Evolutionary conservation across 306 rosid genomes (phyloP), one percentile per base, ranked within the genome.

Genomic region (Vachellia collinsii): DNA sequence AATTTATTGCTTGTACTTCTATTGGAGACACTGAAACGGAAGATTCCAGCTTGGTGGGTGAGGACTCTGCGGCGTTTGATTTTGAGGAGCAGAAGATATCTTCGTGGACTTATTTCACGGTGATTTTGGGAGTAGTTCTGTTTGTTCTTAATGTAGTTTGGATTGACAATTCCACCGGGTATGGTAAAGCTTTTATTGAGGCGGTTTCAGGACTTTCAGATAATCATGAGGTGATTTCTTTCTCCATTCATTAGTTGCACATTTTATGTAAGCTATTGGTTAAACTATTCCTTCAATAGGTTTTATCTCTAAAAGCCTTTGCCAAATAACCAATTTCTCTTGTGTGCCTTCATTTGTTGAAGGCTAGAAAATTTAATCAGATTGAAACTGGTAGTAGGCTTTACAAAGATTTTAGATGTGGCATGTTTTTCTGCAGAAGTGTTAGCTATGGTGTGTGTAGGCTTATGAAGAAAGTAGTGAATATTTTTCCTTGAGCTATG

Each of bases 91-190:
- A 93, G 96, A 93, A 91, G 62, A 62, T 93, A 38, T 78, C 88
- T 75, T 89, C 97, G 11, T 93, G 97, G 97, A 12, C 85, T 43
- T 91, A 89, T 81, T 93, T 93, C 81, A 46, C 84, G 37, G 85
- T 56, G 0, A 79, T 93, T 88, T 83, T 93, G 62, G 97, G 97
- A 3, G 83, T 86, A 4, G 97, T 93, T 50, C 85, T 93, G 47
- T 88, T 87, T 44, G 83, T 85, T 71, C 96, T 93, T n/a, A 75
- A 93, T 56, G 82, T 89, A 0, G 90, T 78, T 8, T 93, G 97
- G 97, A 86, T 93, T 64, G 97, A 93, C 81, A 89, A 93, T 67
- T 89, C 94, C 34, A 82, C 90, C 12, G 97, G 94, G 11, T 84
- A 86, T 8, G 97, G 97, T 16, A 89, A 89, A 80, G 76, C 91